These are phyloP conservation scores for Ophiostoma quercus DNA, from an alignment of 2,329 filamentous ascomycete genomes.

Conservation along the genomic window DNA sequence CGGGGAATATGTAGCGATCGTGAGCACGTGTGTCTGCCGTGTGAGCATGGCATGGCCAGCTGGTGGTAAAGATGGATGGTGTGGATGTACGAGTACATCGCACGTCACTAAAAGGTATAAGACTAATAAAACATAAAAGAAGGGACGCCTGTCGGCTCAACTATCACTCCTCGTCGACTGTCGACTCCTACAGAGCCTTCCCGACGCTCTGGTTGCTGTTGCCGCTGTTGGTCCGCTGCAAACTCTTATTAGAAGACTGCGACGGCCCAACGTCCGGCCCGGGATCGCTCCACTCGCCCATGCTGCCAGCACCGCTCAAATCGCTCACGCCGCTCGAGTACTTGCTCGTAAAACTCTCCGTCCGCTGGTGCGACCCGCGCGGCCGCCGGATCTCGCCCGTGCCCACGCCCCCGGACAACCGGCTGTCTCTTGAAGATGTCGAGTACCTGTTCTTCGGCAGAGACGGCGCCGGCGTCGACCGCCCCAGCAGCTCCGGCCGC, in stretches of 20 bases:
- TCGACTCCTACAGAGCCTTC: no score
- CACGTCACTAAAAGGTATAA: background rate
- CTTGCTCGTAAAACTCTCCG: slow-evolving; percentile 40
- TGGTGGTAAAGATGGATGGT: background rate
- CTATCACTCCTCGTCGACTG: no score
- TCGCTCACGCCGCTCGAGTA: slow-evolving; percentile 49
- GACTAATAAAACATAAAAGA: slow-evolving; percentile 13
- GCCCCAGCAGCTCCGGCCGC: slow-evolving; percentile 41
- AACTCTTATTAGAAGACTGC: slow-evolving; percentile 19
- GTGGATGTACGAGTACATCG: background rate
- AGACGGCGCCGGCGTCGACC: slow-evolving; percentile 28
- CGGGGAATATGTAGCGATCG: slow-evolving; percentile 5
- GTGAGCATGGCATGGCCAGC: background rate
- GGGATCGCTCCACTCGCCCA: slow-evolving; percentile 49
- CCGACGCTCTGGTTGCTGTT: slow-evolving; percentile 25
- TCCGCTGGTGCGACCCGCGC: slow-evolving; percentile 35
- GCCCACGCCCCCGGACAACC: slow-evolving; percentile 21
- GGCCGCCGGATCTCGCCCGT: slow-evolving; percentile 31
- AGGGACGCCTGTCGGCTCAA: slow-evolving; percentile 5
- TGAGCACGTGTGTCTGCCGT: slow-evolving; percentile 10
- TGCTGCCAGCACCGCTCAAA: slow-evolving; percentile 27
- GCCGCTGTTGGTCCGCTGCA: slow-evolving; percentile 26
- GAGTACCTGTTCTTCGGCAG: background rate
- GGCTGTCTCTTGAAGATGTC: background rate
- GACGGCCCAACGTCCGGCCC: slow-evolving; percentile 49